Percentiles rank a stretch among this genome's conserved stretches.
Conservation (phyloP, 2,329 filamentous ascomycete species). For the Elsinoe perseae region DNA sequence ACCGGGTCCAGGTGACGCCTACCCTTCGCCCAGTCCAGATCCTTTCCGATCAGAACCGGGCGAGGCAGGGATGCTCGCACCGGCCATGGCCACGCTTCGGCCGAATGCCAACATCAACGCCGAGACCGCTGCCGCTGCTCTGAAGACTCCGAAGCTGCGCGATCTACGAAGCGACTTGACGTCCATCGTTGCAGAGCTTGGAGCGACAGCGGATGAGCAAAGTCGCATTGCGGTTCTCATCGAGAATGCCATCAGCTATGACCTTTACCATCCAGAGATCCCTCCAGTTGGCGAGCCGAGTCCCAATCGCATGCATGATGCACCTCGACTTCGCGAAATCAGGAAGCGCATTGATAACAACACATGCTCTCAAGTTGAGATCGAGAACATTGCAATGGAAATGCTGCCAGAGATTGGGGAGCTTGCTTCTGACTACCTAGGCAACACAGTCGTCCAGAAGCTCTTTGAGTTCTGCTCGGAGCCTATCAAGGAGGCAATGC, state of each 20-base stretch:
- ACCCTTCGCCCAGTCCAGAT: constrained; percentile 85
- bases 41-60: constrained; percentile 53
- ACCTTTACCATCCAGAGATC: constrained; percentile 70
- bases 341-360: constrained; percentile 97
- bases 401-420: constrained; percentile 98
- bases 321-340: constrained; percentile 88
- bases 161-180: constrained; percentile 79
- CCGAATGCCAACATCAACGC: constrained; percentile 32
- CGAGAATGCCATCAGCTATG: constrained; percentile 67
- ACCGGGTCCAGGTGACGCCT: constrained; percentile 78
- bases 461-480: constrained; percentile 95
- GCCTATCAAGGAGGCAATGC: constrained; percentile 81
- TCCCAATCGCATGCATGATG: constrained; percentile 83
- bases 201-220: constrained; percentile 71
- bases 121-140: constrained; percentile 44
- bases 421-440: constrained; percentile 88
- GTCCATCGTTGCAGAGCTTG: constrained; percentile 80
- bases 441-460: constrained; percentile 99
- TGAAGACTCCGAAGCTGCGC: constrained; percentile 62
- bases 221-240: constrained; percentile 64
- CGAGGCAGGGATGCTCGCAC: constrained; percentile 31
- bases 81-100: constrained; percentile 30
- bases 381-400: constrained; percentile 81
- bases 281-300: constrained; percentile 82
- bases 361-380: constrained; percentile 73